Base-by-base conservation (phyloP, 2,329 filamentous ascomycete species). In the Keithomyces neogunnii region DNA sequence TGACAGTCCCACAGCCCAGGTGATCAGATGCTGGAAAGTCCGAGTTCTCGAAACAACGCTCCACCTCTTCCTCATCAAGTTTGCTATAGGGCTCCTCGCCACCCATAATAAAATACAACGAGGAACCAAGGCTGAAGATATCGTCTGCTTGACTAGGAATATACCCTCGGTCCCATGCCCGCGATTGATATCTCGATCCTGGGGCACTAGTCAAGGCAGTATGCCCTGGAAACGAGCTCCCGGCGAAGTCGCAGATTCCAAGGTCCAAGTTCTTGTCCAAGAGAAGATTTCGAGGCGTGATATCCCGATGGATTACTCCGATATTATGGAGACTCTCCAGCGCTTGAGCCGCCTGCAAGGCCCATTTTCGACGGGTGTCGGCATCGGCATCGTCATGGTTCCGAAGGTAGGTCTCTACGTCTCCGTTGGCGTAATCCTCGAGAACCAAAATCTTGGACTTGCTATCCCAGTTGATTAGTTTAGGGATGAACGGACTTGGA, bases 221-320 rank as follows among this genome's bases (percentile, higher is more conserved):
- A 19, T 45, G 35, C 5, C 49, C 49, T 36, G 49, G 50, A 45
- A 47, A 50, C 4, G 49, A 54, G 44, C 52, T 54, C 38, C 49
- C 49, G 43, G 52, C 52, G 28, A 54, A 54, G 50, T 54, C 52
- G 44, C 50, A 49, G 38, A 49, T 44, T 33, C 48, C 13, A 44
- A 49, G 38, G 39, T 49, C 40, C 29, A 49, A 31, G 39, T 59
- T 42, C 13, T 57, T 51, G 50, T 69, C 63, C 28, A 69, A 52
- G 3, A 69, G 57, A 48, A 69, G 62, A 52, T 69, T 67, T 50
- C 60, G 62, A 10, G 66, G 65, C 53, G 63, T 62, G 40, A 70
- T 57, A 48, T 70, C 65, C 54, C 61, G 66, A 51, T 70, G 67
- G 51, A 69, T 59, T 13, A 69, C 60, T 13, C 56, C 56, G 53